Base-by-base conservation (phyloP, 371 early-diverging fungal species). In the Nematocida sp. region DNA sequence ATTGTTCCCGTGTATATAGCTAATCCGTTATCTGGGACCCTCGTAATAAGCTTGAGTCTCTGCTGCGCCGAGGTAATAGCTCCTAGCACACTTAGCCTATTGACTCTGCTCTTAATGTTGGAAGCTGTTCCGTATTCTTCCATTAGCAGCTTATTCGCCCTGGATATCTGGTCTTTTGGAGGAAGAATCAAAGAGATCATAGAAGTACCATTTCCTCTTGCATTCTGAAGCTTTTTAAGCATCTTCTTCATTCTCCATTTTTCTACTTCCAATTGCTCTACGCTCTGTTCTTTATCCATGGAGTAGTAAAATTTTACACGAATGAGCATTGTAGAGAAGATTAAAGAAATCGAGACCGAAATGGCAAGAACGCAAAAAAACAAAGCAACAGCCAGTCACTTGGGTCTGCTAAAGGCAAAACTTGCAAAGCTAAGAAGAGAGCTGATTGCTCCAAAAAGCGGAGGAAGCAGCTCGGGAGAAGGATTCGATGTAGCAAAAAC, bases 111-210 rank as follows among this genome's bases (percentile, higher is more conserved):
- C 85, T 99, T 99, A 84, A 99, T 99, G 87, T 99, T 99, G 80
- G 96, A 93, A 20, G 99, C 99, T 30, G 98, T 95, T 66, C 98
- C 98, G 82, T 93, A 93, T 88, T 99, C 99, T 83, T 93, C 96
- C 26, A 94, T 91, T 84, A 97, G 87, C 94, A 95, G 94, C 82
- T 90, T 91, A 35, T 88, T 86, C 9, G 90, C 88, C 78, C 89
- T 89, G 5, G 93, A 87, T 65, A 99, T 89, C 83, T 97, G 98
- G 85, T 92, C 91, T 69, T 85, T 90, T 86, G 80, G 97, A 57
- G 88, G 95, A 77, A 96, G 89, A 68, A 98, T 90, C 48, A 99
- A 88, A 48, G 93, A 93, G 82, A 99, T 95, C 99, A 99, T 97
- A 71, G 94, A 93, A 4, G 99, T 99, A 65, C 98, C 99, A 82